phyloP scores from a whole-genome alignment of 768 basidiomycete genomes.

The Termitomyces sp. region DNA sequence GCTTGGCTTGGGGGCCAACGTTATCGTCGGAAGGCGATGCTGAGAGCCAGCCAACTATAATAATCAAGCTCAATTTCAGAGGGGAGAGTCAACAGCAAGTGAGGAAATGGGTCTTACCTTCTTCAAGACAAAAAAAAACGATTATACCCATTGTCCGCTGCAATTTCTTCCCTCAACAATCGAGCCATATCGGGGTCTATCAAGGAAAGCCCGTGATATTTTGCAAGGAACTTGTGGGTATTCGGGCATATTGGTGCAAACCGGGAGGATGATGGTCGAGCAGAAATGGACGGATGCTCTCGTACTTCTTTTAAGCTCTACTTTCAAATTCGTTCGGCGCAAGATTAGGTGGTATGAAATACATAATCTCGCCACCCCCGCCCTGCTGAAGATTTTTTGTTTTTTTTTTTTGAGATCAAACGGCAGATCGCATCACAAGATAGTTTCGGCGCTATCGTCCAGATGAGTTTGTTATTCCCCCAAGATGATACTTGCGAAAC shows the following conservation, averaged over 20 bases:
- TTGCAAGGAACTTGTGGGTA: neutral
- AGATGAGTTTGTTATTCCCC: neutral
- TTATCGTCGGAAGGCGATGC: neutral
- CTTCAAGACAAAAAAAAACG: neutral
- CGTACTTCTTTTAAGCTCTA: neutral
- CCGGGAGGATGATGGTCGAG: neutral
- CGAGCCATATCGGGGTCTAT: neutral
- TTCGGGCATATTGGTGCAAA: neutral
- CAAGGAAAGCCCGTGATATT: neutral
- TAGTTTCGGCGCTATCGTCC: neutral
- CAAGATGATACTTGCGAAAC: neutral
- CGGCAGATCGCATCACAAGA: neutral
- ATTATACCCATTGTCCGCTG: neutral
- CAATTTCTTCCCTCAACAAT: neutral
- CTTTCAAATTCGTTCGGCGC: neutral
- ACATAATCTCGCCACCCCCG: neutral
- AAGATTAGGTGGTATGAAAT: neutral
- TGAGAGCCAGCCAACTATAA: neutral
- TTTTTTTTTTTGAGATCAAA: neutral
- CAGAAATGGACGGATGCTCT: neutral
- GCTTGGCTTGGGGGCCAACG: neutral
- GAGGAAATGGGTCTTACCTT: neutral
- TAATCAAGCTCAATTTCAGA: neutral
- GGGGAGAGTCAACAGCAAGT: neutral
- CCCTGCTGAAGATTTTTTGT: neutral